Conservation (phyloP, 2,329 filamentous ascomycete genomes). For the Neocucurbitaria cava region DNA sequence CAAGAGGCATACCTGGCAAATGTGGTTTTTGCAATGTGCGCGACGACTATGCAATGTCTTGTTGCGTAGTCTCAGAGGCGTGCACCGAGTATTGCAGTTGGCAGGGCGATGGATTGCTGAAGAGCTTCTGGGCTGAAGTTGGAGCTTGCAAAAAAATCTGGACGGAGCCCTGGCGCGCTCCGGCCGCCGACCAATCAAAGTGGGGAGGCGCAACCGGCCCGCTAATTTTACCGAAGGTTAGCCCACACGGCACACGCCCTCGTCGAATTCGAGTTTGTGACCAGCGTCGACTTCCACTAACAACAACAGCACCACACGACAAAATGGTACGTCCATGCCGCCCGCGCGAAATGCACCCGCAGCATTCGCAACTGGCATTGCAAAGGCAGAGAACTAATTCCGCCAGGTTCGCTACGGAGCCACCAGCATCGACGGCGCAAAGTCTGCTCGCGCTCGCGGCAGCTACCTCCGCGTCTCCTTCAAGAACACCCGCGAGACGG, state of each 20-base stretch:
- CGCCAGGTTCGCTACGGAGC: constrained; percentile 49
- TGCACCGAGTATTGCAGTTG: neutral
- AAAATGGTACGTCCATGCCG: constrained; percentile 51
- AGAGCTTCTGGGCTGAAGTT: constrained; percentile 24
- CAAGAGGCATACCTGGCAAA: neutral
- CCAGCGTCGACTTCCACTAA: constrained; percentile 36
- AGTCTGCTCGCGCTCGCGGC: constrained; percentile 94
- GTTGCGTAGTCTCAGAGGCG: neutral
- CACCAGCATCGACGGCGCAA: constrained; percentile 47
- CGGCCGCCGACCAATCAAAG: constrained; percentile 6
- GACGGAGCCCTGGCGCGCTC: constrained; percentile 13
- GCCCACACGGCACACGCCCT: no score
- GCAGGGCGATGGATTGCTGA: constrained; percentile 17
- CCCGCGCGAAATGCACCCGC: constrained; percentile 2
- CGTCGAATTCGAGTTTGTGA: constrained; percentile 20
- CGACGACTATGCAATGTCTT: neutral
- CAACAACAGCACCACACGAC: constrained; percentile 47
- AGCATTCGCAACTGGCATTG: neutral
- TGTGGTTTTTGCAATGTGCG: neutral
- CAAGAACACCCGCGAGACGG: constrained; percentile 99
- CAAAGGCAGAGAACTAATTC: constrained; percentile 34
- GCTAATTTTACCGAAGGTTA: constrained; percentile 32
- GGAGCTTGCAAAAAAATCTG: constrained; percentile 19
- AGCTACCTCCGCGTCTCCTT: constrained; percentile 99
- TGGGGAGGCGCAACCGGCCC: constrained; percentile 11